phyloP scores from a whole-genome alignment of 257 asterid genomes.

The Salvia hispanica region DNA sequence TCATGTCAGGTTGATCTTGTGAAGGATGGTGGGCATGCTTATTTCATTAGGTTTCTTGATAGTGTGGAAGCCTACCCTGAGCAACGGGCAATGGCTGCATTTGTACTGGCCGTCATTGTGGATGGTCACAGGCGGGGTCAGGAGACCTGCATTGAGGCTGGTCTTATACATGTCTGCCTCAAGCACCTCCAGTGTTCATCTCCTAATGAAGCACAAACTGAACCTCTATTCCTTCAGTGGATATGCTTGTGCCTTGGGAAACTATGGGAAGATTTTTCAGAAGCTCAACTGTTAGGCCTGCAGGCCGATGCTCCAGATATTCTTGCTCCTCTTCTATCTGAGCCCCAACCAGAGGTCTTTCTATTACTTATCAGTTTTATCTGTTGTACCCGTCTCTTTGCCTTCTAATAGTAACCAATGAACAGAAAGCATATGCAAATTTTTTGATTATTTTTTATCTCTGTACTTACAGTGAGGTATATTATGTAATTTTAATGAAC shows the following conservation, averaged over 20 bases:
- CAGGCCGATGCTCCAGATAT: conserved; percentile 91
- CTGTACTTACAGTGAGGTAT: conserved; percentile 31
- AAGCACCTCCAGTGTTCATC: conserved; percentile 81
- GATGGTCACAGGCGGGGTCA: conserved; percentile 96
- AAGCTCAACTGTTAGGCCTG: conserved; percentile 80
- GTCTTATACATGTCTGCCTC: conserved; percentile 74
- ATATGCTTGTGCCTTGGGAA: conserved; percentile 95
- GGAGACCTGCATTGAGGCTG: conserved; percentile 88
- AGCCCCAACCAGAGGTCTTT: conserved; percentile 97
- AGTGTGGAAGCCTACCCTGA: conserved; percentile 96
- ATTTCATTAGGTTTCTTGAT: conserved; percentile 91
- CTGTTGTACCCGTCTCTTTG: background rate
- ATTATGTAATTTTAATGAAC: conserved; percentile 18
- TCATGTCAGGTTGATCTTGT: conserved; percentile 99
- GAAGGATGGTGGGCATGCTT: conserved; percentile 91
- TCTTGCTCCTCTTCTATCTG: conserved; percentile 81
- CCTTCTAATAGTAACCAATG: background rate
- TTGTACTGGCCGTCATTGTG: conserved; percentile 94
- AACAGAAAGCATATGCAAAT: background rate
- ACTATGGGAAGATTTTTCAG: conserved; percentile 89
- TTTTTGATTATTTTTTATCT: background rate
- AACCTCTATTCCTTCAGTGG: conserved; percentile 96
- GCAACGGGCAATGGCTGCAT: conserved; percentile 99
- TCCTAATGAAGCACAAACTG: conserved; percentile 79
- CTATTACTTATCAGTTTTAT: conserved; percentile 11